Percentiles rank a stretch among this genome's conserved stretches.
phyloP scores from a whole-genome alignment of 1,139 yeast genomes.

The Lodderomyces elongisporus region DNA sequence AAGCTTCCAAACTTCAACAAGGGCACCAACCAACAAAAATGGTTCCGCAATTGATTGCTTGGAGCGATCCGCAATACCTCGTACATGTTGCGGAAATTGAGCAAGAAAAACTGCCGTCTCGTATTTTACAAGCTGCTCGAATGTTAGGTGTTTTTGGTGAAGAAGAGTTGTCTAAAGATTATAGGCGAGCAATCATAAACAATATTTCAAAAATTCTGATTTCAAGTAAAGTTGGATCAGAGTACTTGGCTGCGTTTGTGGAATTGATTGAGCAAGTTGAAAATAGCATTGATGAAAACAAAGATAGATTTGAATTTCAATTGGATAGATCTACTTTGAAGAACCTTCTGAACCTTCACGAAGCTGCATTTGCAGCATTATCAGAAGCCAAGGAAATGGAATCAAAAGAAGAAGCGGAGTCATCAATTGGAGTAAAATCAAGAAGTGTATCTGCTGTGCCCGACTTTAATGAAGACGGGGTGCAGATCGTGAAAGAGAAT shows the following conservation, averaged over 20 bases:
- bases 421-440: neutral
- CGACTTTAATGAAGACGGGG: neutral
- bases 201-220: conserved; percentile 47
- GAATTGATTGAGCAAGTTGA: conserved; percentile 34
- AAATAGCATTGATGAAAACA: conserved; percentile 23
- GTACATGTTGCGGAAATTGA: conserved; percentile 47
- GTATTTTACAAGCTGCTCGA: conserved; percentile 54
- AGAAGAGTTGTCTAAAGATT: conserved; percentile 22
- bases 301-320: conserved; percentile 15
- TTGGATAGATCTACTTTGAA: conserved; percentile 9
- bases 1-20: conserved; percentile 42
- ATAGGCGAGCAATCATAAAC: conserved; percentile 53
- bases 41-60: conserved; percentile 69
- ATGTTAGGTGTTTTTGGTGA: conserved; percentile 45
- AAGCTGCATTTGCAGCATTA: conserved; percentile 1
- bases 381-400: conserved; percentile 1
- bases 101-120: conserved; percentile 41
- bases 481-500: neutral
- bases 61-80: conserved; percentile 80
- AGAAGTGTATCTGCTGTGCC: conserved; percentile 5
- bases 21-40: conserved; percentile 51
- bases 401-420: conserved; percentile 5
- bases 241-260: conserved; percentile 28
- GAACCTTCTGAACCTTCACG: conserved; percentile 2
- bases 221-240: conserved; percentile 26